These are phyloP conservation scores for Geotrichum fermentans DNA, from an alignment of 1,139 yeast species.

Conservation along the genomic window DNA sequence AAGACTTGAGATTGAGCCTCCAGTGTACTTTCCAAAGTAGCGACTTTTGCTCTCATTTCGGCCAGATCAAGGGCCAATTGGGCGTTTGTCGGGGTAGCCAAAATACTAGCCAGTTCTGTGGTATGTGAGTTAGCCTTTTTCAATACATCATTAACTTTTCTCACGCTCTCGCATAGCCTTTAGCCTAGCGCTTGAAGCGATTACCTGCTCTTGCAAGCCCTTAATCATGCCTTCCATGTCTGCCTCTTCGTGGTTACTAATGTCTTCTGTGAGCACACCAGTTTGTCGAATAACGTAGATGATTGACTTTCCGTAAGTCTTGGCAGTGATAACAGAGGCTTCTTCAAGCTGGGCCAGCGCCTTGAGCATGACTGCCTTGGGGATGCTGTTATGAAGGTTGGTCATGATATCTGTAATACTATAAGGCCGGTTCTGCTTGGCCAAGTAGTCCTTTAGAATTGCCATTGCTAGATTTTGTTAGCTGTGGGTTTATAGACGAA, in stretches of 20 bases:
- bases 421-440: conserved; percentile 41
- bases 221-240: conserved; percentile 22
- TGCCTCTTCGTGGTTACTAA: conserved; percentile 21
- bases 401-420: conserved; percentile 39
- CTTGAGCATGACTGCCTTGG: conserved; percentile 33
- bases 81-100: conserved; percentile 20
- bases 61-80: conserved; percentile 7
- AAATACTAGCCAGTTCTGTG: conserved; percentile 6
- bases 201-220: conserved; percentile 21
- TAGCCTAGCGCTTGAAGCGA: conserved; percentile 18
- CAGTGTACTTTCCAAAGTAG: not conserved
- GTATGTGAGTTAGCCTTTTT: not conserved
- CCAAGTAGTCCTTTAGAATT: conserved; percentile 34
- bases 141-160: not conserved
- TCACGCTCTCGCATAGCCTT: conserved; percentile 21
- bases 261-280: conserved; percentile 4
- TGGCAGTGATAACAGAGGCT: conserved; percentile 32
- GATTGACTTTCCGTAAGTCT: conserved; percentile 37
- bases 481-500: not conserved
- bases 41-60: not conserved
- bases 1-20: not conserved
- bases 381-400: conserved; percentile 37
- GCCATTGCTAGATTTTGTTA: conserved; percentile 8
- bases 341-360: conserved; percentile 34
- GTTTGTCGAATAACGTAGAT: conserved; percentile 37